Conservation (phyloP, 2,329 filamentous ascomycete genomes). For the Epichloe scottii region DNA sequence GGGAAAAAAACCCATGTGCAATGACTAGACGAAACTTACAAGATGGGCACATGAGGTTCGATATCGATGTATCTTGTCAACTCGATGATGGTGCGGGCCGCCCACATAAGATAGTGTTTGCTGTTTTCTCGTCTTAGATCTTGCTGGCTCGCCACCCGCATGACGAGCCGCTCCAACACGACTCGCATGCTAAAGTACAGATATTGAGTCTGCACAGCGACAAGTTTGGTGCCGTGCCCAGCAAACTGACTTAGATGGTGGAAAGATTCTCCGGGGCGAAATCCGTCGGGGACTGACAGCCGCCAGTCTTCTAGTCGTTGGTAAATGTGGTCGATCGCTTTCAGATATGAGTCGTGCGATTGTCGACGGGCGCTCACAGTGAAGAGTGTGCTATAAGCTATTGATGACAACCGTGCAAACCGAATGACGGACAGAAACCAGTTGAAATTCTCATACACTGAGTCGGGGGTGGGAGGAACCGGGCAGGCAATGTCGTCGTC, state of each 20-base stretch:
- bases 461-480: constrained; percentile 20
- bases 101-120: constrained; percentile 17
- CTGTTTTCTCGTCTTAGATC: constrained; percentile 8
- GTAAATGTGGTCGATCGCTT: constrained; percentile 13
- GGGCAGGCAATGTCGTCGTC: constrained; percentile 25
- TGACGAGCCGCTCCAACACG: constrained; percentile 17
- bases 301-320: constrained; percentile 20
- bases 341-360: constrained; percentile 7
- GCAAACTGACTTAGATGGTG: constrained; percentile 8
- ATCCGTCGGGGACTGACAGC: constrained; percentile 15
- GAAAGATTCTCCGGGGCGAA: constrained; percentile 17
- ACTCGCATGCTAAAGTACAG: constrained; percentile 20
- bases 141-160: constrained; percentile 14
- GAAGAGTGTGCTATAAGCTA: constrained; percentile 21
- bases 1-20: too few species aligned
- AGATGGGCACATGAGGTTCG: constrained; percentile 20
- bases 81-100: constrained; percentile 20
- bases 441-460: constrained; percentile 19
- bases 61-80: constrained; percentile 21
- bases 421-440: constrained; percentile 21
- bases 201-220: constrained; percentile 17
- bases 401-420: constrained; percentile 19
- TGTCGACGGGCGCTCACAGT: constrained; percentile 20
- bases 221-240: constrained; percentile 8
- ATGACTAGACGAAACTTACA: constrained; percentile 12